These are phyloP conservation scores for Saccharomyces hybrid DNA, from an alignment of 1,139 yeast genomes.

Conservation along the genomic window DNA sequence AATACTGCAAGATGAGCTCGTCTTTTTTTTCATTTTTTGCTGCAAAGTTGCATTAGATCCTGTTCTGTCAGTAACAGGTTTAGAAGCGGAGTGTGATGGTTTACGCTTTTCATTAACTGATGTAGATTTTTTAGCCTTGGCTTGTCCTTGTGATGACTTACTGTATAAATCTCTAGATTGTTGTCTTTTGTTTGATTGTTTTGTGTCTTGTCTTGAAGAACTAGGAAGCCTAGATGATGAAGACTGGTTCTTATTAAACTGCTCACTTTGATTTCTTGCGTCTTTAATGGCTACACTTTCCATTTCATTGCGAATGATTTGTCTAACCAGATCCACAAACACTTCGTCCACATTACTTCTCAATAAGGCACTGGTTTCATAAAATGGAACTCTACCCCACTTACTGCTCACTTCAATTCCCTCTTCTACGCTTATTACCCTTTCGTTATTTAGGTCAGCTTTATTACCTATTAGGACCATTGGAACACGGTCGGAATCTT, in stretches of 20 bases:
- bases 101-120: background rate
- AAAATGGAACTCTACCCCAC: constrained; percentile 86
- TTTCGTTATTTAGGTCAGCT: constrained; percentile 67
- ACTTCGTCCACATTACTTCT: constrained; percentile 88
- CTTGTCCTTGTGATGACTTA: background rate
- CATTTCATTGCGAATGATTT: constrained; percentile 67
- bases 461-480: constrained; percentile 86
- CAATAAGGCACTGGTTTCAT: constrained; percentile 89
- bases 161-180: background rate
- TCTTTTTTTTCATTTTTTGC: background rate
- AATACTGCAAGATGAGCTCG: background rate
- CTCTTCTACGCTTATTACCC: constrained; percentile 71
- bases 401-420: constrained; percentile 74
- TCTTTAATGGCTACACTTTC: constrained; percentile 19
- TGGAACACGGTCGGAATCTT: constrained; percentile 67
- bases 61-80: background rate
- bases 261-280: constrained; percentile 7
- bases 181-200: constrained; percentile 1
- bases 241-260: background rate
- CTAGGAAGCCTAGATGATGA: constrained; percentile 1
- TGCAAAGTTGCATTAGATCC: background rate
- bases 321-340: constrained; percentile 81
- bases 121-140: background rate
- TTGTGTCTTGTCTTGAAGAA: background rate
- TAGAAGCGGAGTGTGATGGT: background rate